These are phyloP conservation scores for Schizophyllum commune DNA, from an alignment of 1,284 basidiomycete genomes.

Conservation along the genomic window DNA sequence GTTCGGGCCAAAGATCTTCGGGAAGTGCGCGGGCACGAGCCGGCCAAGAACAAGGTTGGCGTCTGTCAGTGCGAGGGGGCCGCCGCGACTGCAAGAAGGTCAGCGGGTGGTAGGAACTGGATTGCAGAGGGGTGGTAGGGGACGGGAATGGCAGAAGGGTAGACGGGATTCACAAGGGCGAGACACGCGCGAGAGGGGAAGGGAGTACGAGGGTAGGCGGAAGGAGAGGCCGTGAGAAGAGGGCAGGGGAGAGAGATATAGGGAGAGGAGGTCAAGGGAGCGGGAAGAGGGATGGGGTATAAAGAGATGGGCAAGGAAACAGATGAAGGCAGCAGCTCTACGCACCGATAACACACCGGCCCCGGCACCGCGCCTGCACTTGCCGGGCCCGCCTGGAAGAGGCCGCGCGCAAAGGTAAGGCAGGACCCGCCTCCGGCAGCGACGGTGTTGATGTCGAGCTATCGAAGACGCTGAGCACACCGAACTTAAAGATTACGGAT, in stretches of 20 bases:
- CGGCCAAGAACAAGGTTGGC: constrained; percentile 82
- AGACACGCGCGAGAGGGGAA: too few relatives aligned
- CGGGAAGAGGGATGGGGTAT: too few relatives aligned
- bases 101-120: too few relatives aligned
- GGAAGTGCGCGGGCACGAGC: constrained; percentile 78
- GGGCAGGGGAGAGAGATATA: too few relatives aligned
- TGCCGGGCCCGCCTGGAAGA: constrained; percentile 79
- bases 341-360: constrained; percentile 71
- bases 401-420: constrained; percentile 72
- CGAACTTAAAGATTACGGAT: too few relatives aligned
- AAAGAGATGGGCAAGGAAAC: too few relatives aligned
- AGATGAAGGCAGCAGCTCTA: not conserved
- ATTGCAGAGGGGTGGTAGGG: too few relatives aligned
- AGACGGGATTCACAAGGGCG: too few relatives aligned
- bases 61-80: constrained; percentile 80
- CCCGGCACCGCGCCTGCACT: constrained; percentile 83
- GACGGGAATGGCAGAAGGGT: too few relatives aligned
- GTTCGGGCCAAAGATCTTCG: constrained; percentile 81
- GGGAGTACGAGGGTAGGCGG: too few relatives aligned
- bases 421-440: constrained; percentile 86
- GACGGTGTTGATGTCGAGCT: constrained; percentile 79
- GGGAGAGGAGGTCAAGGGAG: too few relatives aligned
- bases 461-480: not conserved
- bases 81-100: constrained; percentile 57
- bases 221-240: too few relatives aligned